phyloP scores from a whole-genome alignment of 768 basidiomycete species.

The Plicaturopsis crispa region DNA sequence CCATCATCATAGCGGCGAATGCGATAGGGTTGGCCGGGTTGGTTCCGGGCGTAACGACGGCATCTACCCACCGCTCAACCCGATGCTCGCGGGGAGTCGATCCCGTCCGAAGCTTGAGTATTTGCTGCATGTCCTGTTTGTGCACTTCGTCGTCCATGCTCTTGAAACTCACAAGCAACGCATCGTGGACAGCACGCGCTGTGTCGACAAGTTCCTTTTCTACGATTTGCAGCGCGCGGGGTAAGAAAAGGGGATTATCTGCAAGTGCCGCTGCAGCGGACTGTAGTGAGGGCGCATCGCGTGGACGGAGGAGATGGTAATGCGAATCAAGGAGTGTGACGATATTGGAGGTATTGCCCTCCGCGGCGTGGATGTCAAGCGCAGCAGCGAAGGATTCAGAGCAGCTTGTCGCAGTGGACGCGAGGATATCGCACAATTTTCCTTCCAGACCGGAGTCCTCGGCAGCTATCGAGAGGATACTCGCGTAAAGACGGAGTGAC shows the following conservation, averaged over 20 bases:
- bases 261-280: slow-evolving; percentile 33
- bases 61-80: slow-evolving; percentile 45
- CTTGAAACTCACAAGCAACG: slow-evolving; percentile 38
- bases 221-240: slow-evolving; percentile 32
- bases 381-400: slow-evolving; percentile 48
- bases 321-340: slow-evolving; percentile 35
- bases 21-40: slow-evolving; percentile 42
- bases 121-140: slow-evolving; percentile 32
- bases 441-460: slow-evolving; percentile 25
- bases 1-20: slow-evolving; percentile 62
- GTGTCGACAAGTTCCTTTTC: slow-evolving; percentile 47
- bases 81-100: slow-evolving; percentile 35
- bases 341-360: slow-evolving; percentile 27
- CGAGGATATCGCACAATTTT: slow-evolving; percentile 24
- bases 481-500: slow-evolving; percentile 35
- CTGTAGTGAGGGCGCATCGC: slow-evolving; percentile 42
- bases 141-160: slow-evolving; percentile 34
- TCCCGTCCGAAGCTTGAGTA: slow-evolving; percentile 33
- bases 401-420: slow-evolving; percentile 35
- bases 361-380: slow-evolving; percentile 40
- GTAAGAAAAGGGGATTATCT: slow-evolving; percentile 16
- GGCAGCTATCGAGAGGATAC: slow-evolving; percentile 30
- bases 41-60: slow-evolving; percentile 30
- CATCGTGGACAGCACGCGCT: slow-evolving; percentile 31
- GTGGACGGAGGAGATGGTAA: slow-evolving; percentile 52